phyloP scores from a whole-genome alignment of 306 rosid genomes.

The Arachis stenosperma region DNA sequence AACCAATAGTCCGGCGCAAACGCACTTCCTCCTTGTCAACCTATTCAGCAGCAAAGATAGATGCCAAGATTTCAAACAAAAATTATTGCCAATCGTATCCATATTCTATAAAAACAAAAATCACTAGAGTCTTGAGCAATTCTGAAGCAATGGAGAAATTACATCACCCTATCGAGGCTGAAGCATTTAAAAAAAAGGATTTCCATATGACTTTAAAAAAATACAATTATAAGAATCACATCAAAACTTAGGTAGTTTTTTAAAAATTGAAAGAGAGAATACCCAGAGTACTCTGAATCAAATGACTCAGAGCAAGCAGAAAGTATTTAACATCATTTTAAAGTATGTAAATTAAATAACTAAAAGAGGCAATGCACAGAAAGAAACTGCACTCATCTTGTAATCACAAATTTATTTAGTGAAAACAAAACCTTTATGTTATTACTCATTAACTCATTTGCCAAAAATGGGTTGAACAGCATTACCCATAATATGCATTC shows the following conservation, averaged over 20 bases:
- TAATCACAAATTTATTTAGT: slow-evolving; percentile 16
- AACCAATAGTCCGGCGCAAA: slow-evolving; percentile 84
- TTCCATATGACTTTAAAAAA: slow-evolving; percentile 29
- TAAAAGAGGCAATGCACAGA: neutral
- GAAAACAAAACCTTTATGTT: neutral
- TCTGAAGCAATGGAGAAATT: slow-evolving; percentile 4
- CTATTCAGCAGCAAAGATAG: slow-evolving; percentile 46
- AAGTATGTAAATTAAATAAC: slow-evolving; percentile 17
- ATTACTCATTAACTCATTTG: neutral
- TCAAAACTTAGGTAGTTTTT: no score
- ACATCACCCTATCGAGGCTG: neutral
- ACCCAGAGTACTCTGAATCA: slow-evolving; percentile 9
- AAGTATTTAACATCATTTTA: neutral
- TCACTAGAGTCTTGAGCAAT: neutral
- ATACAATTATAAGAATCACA: slow-evolving; percentile 6
- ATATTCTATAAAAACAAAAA: slow-evolving; percentile 11
- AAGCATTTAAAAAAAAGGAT: neutral
- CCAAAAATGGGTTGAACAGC: neutral
- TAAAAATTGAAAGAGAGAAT: no score
- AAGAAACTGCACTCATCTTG: neutral
- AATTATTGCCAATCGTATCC: slow-evolving; percentile 14
- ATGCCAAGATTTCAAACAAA: slow-evolving; percentile 28
- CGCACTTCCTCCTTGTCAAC: slow-evolving; percentile 99
- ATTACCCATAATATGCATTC: neutral
- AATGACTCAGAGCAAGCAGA: slow-evolving; percentile 7